Conservation (phyloP, 2,329 filamentous ascomycete species). For the Chaetomium globosum region DNA sequence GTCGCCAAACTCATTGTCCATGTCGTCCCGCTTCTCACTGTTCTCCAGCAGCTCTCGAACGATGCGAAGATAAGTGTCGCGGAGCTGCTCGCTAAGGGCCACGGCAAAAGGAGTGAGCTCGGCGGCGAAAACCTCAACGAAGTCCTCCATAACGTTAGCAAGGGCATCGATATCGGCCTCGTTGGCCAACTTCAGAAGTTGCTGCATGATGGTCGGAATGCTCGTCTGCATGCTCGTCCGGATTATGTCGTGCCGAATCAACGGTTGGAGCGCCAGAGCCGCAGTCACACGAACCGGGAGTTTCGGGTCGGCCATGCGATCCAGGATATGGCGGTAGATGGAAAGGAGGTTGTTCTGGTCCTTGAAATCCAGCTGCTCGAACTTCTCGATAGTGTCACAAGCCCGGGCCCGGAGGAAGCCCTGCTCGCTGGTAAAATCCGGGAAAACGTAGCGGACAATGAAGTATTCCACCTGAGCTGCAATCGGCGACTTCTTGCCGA, state of each 20-base stretch:
- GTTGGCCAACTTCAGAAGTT: conserved; percentile 93
- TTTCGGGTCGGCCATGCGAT: conserved; percentile 93
- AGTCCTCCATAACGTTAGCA: conserved; percentile 99
- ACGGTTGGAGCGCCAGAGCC: conserved; percentile 87
- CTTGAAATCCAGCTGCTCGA: conserved; percentile 95
- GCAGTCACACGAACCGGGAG: conserved; percentile 93
- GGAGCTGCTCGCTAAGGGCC: conserved; percentile 89
- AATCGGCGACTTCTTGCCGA: conserved; percentile 98
- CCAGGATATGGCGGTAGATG: conserved; percentile 94
- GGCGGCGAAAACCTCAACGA: conserved; percentile 96
- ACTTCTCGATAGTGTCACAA: conserved; percentile 97
- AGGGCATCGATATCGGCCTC: conserved; percentile 97
- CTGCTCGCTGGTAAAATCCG: conserved; percentile 89
- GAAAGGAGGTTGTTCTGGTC: conserved; percentile 92
- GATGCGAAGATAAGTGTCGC: conserved; percentile 94
- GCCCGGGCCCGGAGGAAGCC: conserved; percentile 92
- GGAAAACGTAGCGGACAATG: conserved; percentile 96
- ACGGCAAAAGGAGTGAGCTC: conserved; percentile 97
- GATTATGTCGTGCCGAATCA: conserved; percentile 94
- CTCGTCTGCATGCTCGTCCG: conserved; percentile 94
- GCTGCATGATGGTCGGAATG: conserved; percentile 99
- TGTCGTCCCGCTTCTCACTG: conserved; percentile 73
- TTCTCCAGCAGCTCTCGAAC: conserved; percentile 89
- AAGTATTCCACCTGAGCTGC: conserved; percentile 98
- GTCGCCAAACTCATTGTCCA: conserved; percentile 81